Conservation (phyloP, 176 grass and related monocot genomes). For the Poa annua region DNA sequence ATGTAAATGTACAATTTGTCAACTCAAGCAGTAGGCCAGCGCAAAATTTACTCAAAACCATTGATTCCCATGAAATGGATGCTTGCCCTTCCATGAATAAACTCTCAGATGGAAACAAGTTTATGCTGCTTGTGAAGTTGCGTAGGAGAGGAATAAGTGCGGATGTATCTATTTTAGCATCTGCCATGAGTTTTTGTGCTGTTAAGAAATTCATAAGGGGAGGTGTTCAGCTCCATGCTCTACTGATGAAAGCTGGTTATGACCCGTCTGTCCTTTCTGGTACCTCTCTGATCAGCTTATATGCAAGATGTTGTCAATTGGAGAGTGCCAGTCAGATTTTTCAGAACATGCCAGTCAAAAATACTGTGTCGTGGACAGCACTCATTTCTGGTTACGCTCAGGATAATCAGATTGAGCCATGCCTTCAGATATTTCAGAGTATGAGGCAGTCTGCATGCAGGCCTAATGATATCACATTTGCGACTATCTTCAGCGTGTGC, state of each 20-base stretch:
- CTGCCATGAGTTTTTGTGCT: slow-evolving; percentile 49
- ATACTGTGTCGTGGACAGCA: slow-evolving; percentile 64
- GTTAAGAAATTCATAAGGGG: slow-evolving; percentile 16
- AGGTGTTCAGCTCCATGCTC: slow-evolving; percentile 63
- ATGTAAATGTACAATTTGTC: slow-evolving; percentile 10
- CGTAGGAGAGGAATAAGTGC: slow-evolving; percentile 38
- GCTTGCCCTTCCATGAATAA: slow-evolving; percentile 13
- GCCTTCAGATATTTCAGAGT: slow-evolving; percentile 42
- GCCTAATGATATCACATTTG: slow-evolving; percentile 73
- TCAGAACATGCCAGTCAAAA: slow-evolving; percentile 51
- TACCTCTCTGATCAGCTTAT: slow-evolving; percentile 64
- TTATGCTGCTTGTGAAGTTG: slow-evolving; percentile 50
- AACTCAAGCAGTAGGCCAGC: slow-evolving; percentile 16
- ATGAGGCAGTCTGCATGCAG: slow-evolving; percentile 57
- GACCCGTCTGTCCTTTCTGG: slow-evolving; percentile 39
- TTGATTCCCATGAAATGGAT: slow-evolving; percentile 17
- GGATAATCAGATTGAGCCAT: slow-evolving; percentile 45
- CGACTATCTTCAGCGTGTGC: slow-evolving; percentile 54
- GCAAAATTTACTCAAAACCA: neutral
- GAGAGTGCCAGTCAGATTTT: slow-evolving; percentile 51
- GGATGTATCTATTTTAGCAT: slow-evolving; percentile 53
- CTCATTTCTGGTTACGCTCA: slow-evolving; percentile 66
- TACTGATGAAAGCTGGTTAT: slow-evolving; percentile 52
- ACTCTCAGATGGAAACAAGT: slow-evolving; percentile 26
- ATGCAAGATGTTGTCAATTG: slow-evolving; percentile 48